Evolutionary conservation across 345 rosid species (phyloP).

Genomic region (Arabidopsis arenosa): DNA sequence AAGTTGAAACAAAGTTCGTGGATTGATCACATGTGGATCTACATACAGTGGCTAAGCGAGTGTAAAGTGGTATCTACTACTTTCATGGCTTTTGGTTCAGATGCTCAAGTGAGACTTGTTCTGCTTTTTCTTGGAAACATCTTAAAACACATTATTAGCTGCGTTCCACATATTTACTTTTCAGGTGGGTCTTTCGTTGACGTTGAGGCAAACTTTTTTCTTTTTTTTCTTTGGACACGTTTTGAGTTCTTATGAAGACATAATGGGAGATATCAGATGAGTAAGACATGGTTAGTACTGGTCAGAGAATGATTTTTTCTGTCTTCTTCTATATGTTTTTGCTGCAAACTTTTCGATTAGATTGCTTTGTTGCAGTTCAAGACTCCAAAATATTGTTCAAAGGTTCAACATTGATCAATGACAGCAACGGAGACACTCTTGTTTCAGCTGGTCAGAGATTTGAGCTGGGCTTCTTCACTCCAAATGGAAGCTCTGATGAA

Average conservation of each 20-base stretch:
- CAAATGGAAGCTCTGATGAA: slow-evolving; percentile 42
- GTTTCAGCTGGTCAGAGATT: slow-evolving; percentile 46
- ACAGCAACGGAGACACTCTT: slow-evolving; percentile 47
- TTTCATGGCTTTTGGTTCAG: slow-evolving; percentile 33
- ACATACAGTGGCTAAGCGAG: slow-evolving; percentile 25
- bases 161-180: slow-evolving; percentile 34
- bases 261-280: slow-evolving; percentile 25
- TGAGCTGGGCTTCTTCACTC: slow-evolving; percentile 60
- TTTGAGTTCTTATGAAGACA: slow-evolving; percentile 6
- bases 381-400: slow-evolving; percentile 42
- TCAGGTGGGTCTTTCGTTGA: slow-evolving; percentile 40
- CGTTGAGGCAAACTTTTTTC: slow-evolving; percentile 23
- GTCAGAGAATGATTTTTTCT: slow-evolving; percentile 42
- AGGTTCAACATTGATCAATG: slow-evolving; percentile 43
- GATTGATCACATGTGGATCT: slow-evolving; percentile 22
- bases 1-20: not conserved
- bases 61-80: slow-evolving; percentile 26
- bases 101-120: slow-evolving; percentile 29
- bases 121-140: slow-evolving; percentile 24
- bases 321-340: slow-evolving; percentile 42
- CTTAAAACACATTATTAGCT: slow-evolving; percentile 36
- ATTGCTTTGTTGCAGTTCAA: slow-evolving; percentile 42
- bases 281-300: slow-evolving; percentile 34
- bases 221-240: not conserved
- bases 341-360: slow-evolving; percentile 38